Evolutionary conservation across 2,329 filamentous ascomycete species (phyloP), one percentile per base, ranked within the genome.

Genomic region (Cadophora gregata): DNA sequence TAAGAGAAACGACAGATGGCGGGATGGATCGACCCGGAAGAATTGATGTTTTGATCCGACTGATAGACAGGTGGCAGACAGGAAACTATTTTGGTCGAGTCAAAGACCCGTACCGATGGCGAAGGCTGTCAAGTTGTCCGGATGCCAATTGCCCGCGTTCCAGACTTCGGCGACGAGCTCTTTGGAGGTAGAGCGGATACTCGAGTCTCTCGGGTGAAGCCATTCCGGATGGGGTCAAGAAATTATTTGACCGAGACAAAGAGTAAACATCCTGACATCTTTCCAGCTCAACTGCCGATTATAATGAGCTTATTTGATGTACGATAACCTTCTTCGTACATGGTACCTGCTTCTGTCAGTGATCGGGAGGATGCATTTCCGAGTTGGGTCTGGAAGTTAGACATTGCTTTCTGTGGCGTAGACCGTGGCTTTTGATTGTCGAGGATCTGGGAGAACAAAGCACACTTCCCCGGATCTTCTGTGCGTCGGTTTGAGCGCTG

Each of bases 31-130:
- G 50, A 53, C 24, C 50, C 50, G 50, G 27, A 2, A 53, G 31
- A 53, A 31, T 7, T 14, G 50, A 53, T 25, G 27, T 1, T 53
- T 53, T 53, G 50, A 47, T n/a, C 21, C 42, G 3, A 47, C 42
- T 21, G n/a, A 31, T 27, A 53, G 50, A 53, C 50, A 53, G 25
- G 31, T 53, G 50, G 27, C 50, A 53, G 50, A 29, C 27, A 53
- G 50, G 50, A 53, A 31, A 53, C 50, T 53, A 53, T 53, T 53
- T 53, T 31, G 12, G 50, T 53, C 25, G 50, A 53, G 25, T 53
- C 50, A 31, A 31, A 31, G 25, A 51, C 24, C 21, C 25, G 14
- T 21, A 12, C 9, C 25, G 16, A 16, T 19, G 16, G 19, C 38
- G 53, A 56, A 53, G 50, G 53, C 31, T 56, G 53, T 16, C 51